Base-by-base conservation (phyloP, 1,284 basidiomycete genomes). In the Leccinum ambiguum region DNA sequence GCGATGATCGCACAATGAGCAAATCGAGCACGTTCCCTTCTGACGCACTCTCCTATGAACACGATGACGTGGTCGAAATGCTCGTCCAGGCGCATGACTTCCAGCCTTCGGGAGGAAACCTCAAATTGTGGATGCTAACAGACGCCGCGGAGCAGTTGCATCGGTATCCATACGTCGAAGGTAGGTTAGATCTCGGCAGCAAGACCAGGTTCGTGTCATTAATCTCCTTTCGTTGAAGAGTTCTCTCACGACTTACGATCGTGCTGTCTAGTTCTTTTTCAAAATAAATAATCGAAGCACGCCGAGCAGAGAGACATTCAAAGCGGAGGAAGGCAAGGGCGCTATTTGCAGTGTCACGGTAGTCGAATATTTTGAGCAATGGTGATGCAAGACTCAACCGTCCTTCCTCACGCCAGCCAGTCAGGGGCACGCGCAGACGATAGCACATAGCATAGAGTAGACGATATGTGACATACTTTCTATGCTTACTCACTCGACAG, bases 1-100 rank as follows among this genome's bases (percentile, higher is more conserved):
- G n/a, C 45, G 58, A 30, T 11, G 58, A 63, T 59, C 64, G 63
- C 4, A 67, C 71, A 43, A 2, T 3, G 59, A 62, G 67, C 2
- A 82, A 79, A 66, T 82, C 81, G 56, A 78, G 79, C 9, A 84
- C 81, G 9, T 83, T 82, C 70, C 16, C 45, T 18, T 5, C n/a
- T 23, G 76, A 69, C 33, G 69, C 72, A 3, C 73, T 80, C 60
- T 73, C 76, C 6, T 60, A 70, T 2, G 72, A 74, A 56, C 82
- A 84, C 64, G 74, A 76, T 16, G 72, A 76, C 26, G 82, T 81
- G 1, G 72, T 82, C 16, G 69, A 71, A 3, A 76, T 80, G 53
- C 68, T 86, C 23, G 67, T 71, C 6, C 71, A 73, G 7, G 80
- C 82, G 14, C 83, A 6, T 45, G 43, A 45, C 16, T 48, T 85